Percentiles rank a stretch among this genome's conserved stretches.
phyloP scores from a whole-genome alignment of 495 filamentous ascomycete genomes.

The Xylaria telfairii region DNA sequence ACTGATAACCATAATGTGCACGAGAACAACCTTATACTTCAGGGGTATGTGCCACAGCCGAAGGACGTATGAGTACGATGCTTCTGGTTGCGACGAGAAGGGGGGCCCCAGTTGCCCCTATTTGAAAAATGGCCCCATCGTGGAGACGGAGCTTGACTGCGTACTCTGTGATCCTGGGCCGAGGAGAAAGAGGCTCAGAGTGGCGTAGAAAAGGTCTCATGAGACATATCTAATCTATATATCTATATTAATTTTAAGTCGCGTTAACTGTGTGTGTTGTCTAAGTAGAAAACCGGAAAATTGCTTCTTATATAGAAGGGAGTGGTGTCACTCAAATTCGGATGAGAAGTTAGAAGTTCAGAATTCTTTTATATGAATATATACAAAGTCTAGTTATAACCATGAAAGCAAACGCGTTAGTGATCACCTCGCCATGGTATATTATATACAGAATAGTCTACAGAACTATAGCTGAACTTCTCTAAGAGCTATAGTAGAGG shows the following conservation, averaged over 20 bases:
- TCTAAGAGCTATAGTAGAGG: not conserved
- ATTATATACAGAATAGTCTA: not conserved
- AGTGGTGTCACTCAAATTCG: not conserved
- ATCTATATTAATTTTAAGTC: no score
- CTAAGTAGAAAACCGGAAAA: not conserved
- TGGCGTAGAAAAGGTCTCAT: not conserved
- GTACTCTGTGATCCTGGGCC: not conserved
- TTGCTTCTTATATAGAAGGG: not conserved
- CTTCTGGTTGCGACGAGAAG: constrained; percentile 1
- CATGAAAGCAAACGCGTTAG: not conserved
- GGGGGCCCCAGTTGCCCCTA: not conserved
- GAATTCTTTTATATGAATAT: not conserved
- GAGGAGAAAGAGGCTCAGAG: not conserved
- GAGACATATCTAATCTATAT: no score
- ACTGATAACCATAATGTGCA: constrained; percentile 3
- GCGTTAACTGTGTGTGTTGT: not conserved
- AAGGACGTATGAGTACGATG: not conserved
- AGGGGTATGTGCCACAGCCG: constrained; percentile 10
- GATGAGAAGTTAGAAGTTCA: not conserved
- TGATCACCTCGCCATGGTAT: not conserved
- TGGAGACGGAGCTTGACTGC: constrained; percentile 6
- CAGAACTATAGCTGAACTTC: not conserved
- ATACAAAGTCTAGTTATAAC: not conserved
- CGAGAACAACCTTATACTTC: constrained; percentile 9
- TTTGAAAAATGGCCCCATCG: not conserved